These are phyloP conservation scores for Aspergillus terreus DNA, from an alignment of 2,329 filamentous ascomycete species.

Conservation along the genomic window DNA sequence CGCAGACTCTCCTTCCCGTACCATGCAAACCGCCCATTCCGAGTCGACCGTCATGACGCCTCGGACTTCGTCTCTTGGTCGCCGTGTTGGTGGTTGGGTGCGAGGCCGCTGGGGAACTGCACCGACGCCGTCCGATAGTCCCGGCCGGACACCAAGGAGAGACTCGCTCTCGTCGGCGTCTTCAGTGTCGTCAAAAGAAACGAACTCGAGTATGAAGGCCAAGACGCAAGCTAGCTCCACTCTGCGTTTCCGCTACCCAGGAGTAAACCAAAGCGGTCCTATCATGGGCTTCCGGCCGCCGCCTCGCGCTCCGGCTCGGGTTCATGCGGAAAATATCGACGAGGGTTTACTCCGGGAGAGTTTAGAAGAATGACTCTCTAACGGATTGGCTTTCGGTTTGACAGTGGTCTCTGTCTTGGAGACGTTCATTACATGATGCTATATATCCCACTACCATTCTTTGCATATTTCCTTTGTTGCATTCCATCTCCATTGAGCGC, in stretches of 20 bases:
- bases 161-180: not conserved
- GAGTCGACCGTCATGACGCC: constrained; percentile 16
- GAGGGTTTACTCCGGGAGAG: constrained; percentile 59
- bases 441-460: constrained; percentile 1
- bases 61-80: constrained; percentile 40
- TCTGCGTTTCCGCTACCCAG: constrained; percentile 52
- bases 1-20: constrained; percentile 23
- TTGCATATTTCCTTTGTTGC: constrained; percentile 2
- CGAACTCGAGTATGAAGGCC: not conserved
- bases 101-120: constrained; percentile 60
- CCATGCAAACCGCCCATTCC: constrained; percentile 20
- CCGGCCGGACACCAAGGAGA: not conserved
- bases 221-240: constrained; percentile 5
- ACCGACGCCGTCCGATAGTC: constrained; percentile 29
- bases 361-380: constrained; percentile 43
- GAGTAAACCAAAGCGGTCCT: constrained; percentile 74
- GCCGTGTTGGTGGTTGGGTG: constrained; percentile 63
- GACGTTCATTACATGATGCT: not conserved
- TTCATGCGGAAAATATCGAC: constrained; percentile 58
- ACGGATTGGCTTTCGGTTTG: not conserved
- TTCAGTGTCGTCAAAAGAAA: not conserved
- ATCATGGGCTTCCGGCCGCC: constrained; percentile 67
- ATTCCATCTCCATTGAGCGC: constrained; percentile 3
- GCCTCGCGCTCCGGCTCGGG: constrained; percentile 52
- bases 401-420: not conserved